Evolutionary conservation across 768 basidiomycete species (phyloP).

Genomic region (Naganishia onofrii): DNA sequence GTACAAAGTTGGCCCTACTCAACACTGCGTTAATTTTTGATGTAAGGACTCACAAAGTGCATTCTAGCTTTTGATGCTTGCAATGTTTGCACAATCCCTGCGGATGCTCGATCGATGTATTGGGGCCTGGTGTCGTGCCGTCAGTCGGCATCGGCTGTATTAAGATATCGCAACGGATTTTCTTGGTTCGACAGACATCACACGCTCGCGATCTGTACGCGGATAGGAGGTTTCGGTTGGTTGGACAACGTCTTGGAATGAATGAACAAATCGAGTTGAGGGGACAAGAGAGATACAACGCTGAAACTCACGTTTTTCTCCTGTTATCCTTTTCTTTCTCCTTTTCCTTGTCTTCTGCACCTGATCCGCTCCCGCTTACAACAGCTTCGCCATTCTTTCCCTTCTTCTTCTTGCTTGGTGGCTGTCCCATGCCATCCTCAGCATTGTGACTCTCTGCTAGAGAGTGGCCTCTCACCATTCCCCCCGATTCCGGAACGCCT

Average conservation of each 20-base stretch:
- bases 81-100: constrained; percentile 88
- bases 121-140: constrained; percentile 46
- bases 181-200: constrained; percentile 51
- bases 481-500: not conserved
- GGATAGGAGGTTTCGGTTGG: not conserved
- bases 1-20: not conserved
- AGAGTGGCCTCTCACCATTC: not conserved
- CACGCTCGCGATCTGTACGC: constrained; percentile 38
- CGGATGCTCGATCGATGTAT: constrained; percentile 57
- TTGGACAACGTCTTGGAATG: not conserved
- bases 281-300: not conserved
- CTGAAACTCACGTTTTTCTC: constrained; percentile 41
- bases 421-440: not conserved
- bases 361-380: constrained; percentile 11
- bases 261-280: not conserved
- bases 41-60: constrained; percentile 64
- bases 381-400: constrained; percentile 31
- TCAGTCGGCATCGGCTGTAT: constrained; percentile 25
- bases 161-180: constrained; percentile 73
- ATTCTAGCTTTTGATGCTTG: constrained; percentile 87
- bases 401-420: constrained; percentile 35
- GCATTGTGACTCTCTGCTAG: not conserved
- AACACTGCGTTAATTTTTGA: not conserved
- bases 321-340: constrained; percentile 45
- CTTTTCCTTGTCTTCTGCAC: constrained; percentile 43